Base-by-base conservation (phyloP, 2,329 filamentous ascomycete species). In the Cordyceps cateniannulata region DNA sequence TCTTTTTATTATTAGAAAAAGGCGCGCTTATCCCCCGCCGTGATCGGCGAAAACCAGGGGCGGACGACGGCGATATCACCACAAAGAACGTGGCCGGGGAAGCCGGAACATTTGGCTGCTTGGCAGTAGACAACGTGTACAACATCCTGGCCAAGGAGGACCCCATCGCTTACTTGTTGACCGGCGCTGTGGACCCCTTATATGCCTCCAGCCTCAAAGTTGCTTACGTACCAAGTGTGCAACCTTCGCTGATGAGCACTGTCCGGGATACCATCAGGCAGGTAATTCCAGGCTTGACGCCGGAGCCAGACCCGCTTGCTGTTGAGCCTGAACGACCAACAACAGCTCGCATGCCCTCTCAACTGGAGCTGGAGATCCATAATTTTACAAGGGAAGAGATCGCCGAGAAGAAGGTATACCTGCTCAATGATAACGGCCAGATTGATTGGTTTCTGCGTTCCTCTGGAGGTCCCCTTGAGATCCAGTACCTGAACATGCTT, bases 401-500 rank as follows among this genome's bases (percentile, higher is more conserved):
- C 58, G 93, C 93, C 0, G 95, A 98, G 76, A 91, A 88, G 71
- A 88, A 93, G 67, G 92, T 93, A 65, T 88, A 86, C 63, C 73
- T 96, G 8, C 83, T 99, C 4, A 99, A 99, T 67, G 95, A 99
- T 68, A 98, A 98, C 66, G 93, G 93, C 0, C 95, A 99, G 74
- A 87, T 99, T 45, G 95, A 99, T 72, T 99, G 86, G 74, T 96
- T 88, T 68, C 77, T 99, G 53, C 86, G 86, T 53, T 92, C 91
- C 8, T 90, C 91, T 0, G 89, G 90, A 1, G 95, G 95, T 0
- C 88, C 93, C 4, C 78, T 99, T 40, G 95, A 96, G 73, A 92
- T 97, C 25, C 93, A 98, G 74, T 99, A 99, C 71, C 75, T 98
- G 40, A 97, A 96, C 66, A 99, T 99, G 95, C 77, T 99, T 59